These are phyloP conservation scores for Triadica sebifera DNA, from an alignment of 345 rosid genomes.

Conservation along the genomic window DNA sequence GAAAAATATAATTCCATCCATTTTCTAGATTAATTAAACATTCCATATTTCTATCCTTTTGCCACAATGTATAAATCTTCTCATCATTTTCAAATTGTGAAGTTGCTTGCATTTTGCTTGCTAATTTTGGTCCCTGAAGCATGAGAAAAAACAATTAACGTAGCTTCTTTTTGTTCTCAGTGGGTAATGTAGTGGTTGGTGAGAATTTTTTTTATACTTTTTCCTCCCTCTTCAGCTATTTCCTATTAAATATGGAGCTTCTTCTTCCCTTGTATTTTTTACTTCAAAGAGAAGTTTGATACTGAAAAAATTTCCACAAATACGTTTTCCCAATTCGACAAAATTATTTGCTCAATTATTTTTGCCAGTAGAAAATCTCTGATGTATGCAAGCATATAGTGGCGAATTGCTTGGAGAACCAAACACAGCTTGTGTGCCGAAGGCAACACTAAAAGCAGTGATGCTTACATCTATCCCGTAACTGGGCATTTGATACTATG, in stretches of 20 bases:
- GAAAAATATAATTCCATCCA: not conserved
- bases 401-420: slow-evolving; percentile 16
- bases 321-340: not conserved
- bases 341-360: not conserved
- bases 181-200: not conserved
- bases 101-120: not conserved
- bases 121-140: not conserved
- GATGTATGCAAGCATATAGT: slow-evolving; percentile 10
- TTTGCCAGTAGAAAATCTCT: not conserved
- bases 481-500: slow-evolving; percentile 19
- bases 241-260: not conserved
- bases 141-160: not conserved
- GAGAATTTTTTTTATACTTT: not conserved
- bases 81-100: not conserved
- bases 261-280: not conserved
- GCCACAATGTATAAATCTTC: not conserved
- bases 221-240: not conserved
- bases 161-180: not conserved
- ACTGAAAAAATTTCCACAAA: not conserved
- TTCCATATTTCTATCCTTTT: not conserved
- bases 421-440: slow-evolving; percentile 24
- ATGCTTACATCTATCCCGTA: slow-evolving; percentile 24
- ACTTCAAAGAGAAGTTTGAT: not conserved
- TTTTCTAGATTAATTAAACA: not conserved
- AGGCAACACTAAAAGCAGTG: slow-evolving; percentile 20